Evolutionary conservation across 306 rosid species (phyloP).

Genomic region (Quercus glauca): DNA sequence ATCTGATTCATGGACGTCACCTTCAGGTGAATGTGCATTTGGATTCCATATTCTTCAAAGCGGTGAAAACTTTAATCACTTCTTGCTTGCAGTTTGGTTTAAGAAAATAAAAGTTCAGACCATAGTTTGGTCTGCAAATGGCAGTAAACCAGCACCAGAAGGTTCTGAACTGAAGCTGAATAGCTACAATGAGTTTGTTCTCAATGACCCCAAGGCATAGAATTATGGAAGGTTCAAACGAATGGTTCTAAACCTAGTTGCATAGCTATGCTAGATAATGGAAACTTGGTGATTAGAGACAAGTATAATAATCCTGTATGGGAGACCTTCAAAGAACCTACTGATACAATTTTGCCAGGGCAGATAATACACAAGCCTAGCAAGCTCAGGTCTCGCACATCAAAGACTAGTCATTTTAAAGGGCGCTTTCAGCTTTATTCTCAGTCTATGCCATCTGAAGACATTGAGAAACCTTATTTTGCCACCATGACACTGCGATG

Average conservation of each 20-base stretch:
- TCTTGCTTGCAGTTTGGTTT: slow-evolving; percentile 23
- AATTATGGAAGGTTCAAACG: slow-evolving; percentile 3
- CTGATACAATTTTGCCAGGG: neutral
- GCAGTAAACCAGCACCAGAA: neutral
- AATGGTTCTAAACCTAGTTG: neutral
- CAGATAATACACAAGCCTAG: slow-evolving; percentile 16
- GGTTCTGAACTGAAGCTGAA: slow-evolving; percentile 19
- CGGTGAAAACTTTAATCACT: neutral
- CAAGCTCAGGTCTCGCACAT: slow-evolving; percentile 1
- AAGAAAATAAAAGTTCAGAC: slow-evolving; percentile 3
- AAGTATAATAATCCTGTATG: slow-evolving; percentile 3
- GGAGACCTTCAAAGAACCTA: slow-evolving; percentile 26
- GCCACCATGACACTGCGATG: neutral
- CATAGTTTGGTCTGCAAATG: slow-evolving; percentile 22
- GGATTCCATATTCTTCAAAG: neutral
- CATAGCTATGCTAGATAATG: slow-evolving; percentile 14
- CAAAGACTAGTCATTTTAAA: slow-evolving; percentile 3
- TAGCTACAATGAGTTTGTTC: neutral
- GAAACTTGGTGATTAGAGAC: slow-evolving; percentile 23
- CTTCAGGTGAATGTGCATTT: slow-evolving; percentile 13
- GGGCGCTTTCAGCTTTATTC: slow-evolving; percentile 24
- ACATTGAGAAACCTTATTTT: slow-evolving; percentile 4
- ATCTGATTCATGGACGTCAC: neutral
- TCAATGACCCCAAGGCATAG: neutral
- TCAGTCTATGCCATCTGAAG: neutral